Evolutionary conservation across 768 basidiomycete species (phyloP), one percentile per base, ranked within the genome.

Genomic region (Mrakia blollopis): DNA sequence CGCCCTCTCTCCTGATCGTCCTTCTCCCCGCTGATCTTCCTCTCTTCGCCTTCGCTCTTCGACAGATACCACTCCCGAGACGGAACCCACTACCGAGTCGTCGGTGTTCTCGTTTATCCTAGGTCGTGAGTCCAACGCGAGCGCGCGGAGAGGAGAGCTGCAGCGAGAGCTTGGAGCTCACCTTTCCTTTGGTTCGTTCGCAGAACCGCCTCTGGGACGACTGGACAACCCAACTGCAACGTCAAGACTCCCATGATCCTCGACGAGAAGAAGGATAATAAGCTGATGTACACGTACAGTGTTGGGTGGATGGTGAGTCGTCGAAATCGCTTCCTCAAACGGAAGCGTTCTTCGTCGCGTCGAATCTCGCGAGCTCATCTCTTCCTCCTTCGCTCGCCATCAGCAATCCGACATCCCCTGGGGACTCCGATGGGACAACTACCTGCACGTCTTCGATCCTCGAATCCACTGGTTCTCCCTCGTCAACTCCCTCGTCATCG

Each of bases 381-480:
- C 47, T 50, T 21, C 18, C 47, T 13, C n/a, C 3, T 11, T 57
- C 57, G 0, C 8, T 57, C 10, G n/a, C 3, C 2, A 7, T 5
- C 57, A 57, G 37, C 25, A 69, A 41, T 95, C 93, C 37, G 88
- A 90, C 78, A 92, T 80, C 13, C 83, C 82, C 0, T 84, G 93
- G 93, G 95, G 94, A 7, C 92, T 94, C 5, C 87, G 96, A 71
- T 98, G 96, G 95, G 96, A 98, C 82, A 91, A 91, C 80, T 98
- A 98, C 82, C 88, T 98, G 18, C 77, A 78, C 73, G 77, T 78
- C 23, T 78, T 78, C 61, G 77, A 78, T 37, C 77, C 77, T 14
- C 60, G 69, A 71, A 97, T 98, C 76, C 96, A 98, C 84, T 96
- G 94, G 92, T 94, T 98, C 85, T 93, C 91, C 80, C 87, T 98